A percentile compares a stretch with the other conserved stretches of the same genome.
Conservation (phyloP, 805 yeast species). For the Ogataea nitratoaversa region DNA sequence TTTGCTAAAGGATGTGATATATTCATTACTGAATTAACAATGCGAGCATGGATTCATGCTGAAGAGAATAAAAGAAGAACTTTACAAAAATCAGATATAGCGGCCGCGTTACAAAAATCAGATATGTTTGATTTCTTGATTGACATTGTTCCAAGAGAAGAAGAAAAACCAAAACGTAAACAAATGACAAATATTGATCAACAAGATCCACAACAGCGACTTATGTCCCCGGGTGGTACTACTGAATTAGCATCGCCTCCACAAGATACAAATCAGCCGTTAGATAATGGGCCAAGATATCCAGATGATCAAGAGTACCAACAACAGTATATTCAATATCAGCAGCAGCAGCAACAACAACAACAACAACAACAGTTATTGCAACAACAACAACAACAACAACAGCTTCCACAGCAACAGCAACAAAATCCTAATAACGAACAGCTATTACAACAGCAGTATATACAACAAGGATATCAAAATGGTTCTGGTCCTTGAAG, state of each 20-base stretch:
- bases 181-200: constrained; percentile 21
- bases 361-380: constrained; percentile 12
- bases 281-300: not conserved
- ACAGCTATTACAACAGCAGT: constrained; percentile 8
- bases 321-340: constrained; percentile 15
- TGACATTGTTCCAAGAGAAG: constrained; percentile 93
- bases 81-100: constrained; percentile 88
- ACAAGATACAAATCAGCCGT: constrained; percentile 2
- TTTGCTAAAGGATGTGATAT: constrained; percentile 98
- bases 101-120: constrained; percentile 88
- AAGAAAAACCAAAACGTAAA: constrained; percentile 50
- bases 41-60: constrained; percentile 99
- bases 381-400: constrained; percentile 12
- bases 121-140: constrained; percentile 97
- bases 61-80: constrained; percentile 95
- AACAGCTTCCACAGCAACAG: constrained; percentile 15
- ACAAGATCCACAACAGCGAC: constrained; percentile 7
- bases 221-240: not conserved
- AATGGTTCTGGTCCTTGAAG: not conserved
- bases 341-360: constrained; percentile 17
- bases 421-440: constrained; percentile 7
- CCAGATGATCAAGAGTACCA: constrained; percentile 17
- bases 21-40: constrained; percentile 92
- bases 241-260: constrained; percentile 1
- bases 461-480: constrained; percentile 10